phyloP scores from a whole-genome alignment of 2,329 filamentous ascomycete genomes.

The Neonectria punicea region DNA sequence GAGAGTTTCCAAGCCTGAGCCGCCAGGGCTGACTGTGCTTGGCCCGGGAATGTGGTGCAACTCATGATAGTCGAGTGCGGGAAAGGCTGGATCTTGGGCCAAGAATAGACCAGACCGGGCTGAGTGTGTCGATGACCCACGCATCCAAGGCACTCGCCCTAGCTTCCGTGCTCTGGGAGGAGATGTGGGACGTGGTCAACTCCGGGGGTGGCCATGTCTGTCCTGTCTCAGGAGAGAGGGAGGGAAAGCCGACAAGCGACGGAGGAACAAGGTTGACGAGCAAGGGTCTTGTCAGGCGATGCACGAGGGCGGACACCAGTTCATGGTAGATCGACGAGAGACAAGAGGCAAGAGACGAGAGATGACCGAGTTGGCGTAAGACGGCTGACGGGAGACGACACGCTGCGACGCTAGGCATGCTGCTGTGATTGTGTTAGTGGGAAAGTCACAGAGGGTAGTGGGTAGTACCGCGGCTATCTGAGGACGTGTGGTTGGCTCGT shows the following conservation, averaged over 20 bases:
- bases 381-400: neutral
- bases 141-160: conserved; percentile 20
- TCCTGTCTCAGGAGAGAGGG: neutral
- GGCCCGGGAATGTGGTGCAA: conserved; percentile 14
- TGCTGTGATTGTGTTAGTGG: conserved; percentile 2
- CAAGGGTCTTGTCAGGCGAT: neutral
- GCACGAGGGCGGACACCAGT: neutral
- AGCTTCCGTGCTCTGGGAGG: neutral
- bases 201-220: neutral
- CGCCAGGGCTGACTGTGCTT: conserved; percentile 16
- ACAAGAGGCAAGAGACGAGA: neutral
- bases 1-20: conserved; percentile 15
- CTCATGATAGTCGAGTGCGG: conserved; percentile 8
- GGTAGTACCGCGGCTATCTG: neutral
- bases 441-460: neutral
- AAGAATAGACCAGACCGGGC: conserved; percentile 24
- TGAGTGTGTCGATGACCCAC: conserved; percentile 16
- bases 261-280: neutral
- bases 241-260: neutral
- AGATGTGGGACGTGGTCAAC: neutral
- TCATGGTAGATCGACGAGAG: neutral
- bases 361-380: neutral
- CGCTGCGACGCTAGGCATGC: neutral
- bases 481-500: conserved; percentile 25
- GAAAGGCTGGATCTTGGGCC: conserved; percentile 13